Base-by-base conservation (phyloP, 495 filamentous ascomycete species). In the Penicillium odoratum region DNA sequence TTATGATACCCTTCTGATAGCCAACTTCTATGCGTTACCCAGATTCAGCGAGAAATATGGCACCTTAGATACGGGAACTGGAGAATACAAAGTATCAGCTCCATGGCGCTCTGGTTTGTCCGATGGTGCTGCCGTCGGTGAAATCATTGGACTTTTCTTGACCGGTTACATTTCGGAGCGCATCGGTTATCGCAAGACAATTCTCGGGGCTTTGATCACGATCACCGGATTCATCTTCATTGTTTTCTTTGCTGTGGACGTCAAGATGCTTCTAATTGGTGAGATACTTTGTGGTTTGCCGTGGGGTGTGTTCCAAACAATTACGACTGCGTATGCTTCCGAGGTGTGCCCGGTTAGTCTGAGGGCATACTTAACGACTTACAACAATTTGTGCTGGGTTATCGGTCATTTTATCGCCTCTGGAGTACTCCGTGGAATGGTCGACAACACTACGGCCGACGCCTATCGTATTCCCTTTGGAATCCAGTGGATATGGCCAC, bases 401-500 rank as follows among this genome's bases (percentile, higher is more conserved):
- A 66, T 92, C 11, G 90, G 90, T 18, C 88, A 92, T 66, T 73
- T 89, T 34, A 89, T 93, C 62, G 87, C 83, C 5, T 81, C 87
- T 48, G 88, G 87, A n/a, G 88, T 91, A 52, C 85, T 93, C 61
- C 85, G 82, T 70, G 74, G 77, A 25, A 84, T 89, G 80, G 63
- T 87, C 48, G 68, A 74, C 48, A 75, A 83, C 13, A 38, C 34
- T 15, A 38, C 34, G 15, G 47, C 72, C 2, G 83, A 85, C 51
- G 79, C 84, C 3, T 89, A 89, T 67, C 78, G 85, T 13, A 84
- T 86, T 56, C 85, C 86, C 0, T 92, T 89, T 60, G 85, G 83
- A 4, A 66, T 92, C 8, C 90, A 94, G 72, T 94, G 90, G 90
- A 88, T 94, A 81, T 94, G 89, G 88, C 89, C 90, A 0, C 67